Evolutionary conservation across 352 stramenopile genomes (phyloP).

Genomic region (Globisporangium okanoganense): DNA sequence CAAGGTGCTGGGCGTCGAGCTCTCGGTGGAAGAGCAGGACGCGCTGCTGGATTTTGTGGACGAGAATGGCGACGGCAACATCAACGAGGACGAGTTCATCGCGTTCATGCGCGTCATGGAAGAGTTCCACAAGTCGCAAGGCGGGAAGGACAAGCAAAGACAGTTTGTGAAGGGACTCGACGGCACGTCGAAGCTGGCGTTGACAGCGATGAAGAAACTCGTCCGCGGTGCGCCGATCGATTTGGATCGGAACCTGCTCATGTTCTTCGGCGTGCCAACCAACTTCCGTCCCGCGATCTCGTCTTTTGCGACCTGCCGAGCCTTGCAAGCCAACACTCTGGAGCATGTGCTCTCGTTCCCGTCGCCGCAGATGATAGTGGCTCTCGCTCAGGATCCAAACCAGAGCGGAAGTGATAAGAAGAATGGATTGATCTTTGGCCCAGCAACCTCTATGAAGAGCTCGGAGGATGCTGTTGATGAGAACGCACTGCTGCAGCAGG

Average conservation of each 20-base stretch:
- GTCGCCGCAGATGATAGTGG: constrained; percentile 58
- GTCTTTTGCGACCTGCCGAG: constrained; percentile 39
- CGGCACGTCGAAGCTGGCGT: constrained; percentile 37
- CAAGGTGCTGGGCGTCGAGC: constrained; percentile 67
- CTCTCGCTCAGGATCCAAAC: constrained; percentile 34
- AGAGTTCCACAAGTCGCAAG: constrained; percentile 34
- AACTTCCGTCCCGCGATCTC: constrained; percentile 76
- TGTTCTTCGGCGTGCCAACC: constrained; percentile 75
- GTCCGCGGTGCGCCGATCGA: constrained; percentile 60
- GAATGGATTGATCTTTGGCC: constrained; percentile 22
- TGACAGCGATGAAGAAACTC: constrained; percentile 78
- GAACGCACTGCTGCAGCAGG: constrained; percentile 41
- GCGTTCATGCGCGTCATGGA: constrained; percentile 72
- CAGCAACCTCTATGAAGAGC: constrained; percentile 11
- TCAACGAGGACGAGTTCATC: constrained; percentile 73
- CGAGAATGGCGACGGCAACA: constrained; percentile 49
- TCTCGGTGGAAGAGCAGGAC: constrained; percentile 70
- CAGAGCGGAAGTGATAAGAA: constrained; percentile 25
- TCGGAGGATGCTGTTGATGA: constrained; percentile 32
- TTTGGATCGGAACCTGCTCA: constrained; percentile 60
- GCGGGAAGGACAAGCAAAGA: constrained; percentile 28
- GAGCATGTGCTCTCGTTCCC: constrained; percentile 68
- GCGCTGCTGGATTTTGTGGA: constrained; percentile 70
- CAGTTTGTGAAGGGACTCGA: constrained; percentile 42
- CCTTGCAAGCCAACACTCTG: constrained; percentile 55